Conservation (phyloP, 176 grass and related monocot species). For the Musa beccarii region DNA sequence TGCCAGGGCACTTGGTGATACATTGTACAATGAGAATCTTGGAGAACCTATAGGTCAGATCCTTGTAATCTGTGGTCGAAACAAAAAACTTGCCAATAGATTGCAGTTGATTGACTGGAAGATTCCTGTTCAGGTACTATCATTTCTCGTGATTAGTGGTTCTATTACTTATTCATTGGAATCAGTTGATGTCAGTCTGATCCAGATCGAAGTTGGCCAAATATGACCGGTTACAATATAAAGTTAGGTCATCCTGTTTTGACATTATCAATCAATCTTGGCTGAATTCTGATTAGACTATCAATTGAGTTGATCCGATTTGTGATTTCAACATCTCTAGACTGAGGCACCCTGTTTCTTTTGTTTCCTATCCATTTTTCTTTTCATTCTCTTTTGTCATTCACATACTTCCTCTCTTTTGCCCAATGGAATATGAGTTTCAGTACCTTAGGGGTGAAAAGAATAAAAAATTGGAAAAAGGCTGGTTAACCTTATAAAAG, state of each 20-base stretch:
- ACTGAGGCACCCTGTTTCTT: neutral
- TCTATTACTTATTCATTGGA: too few relatives aligned
- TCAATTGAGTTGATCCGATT: neutral
- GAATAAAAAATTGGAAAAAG: too few relatives aligned
- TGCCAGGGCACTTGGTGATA: conserved; percentile 62
- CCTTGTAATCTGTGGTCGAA: conserved; percentile 88
- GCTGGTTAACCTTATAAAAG: too few relatives aligned
- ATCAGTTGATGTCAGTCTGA: too few relatives aligned
- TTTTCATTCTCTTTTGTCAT: neutral
- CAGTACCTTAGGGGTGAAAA: too few relatives aligned
- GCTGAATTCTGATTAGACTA: neutral
- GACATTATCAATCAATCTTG: neutral
- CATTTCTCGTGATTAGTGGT: neutral
- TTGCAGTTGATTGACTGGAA: conserved; percentile 81
- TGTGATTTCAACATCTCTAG: neutral
- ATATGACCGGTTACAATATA: too few relatives aligned
- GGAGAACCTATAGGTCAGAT: conserved; percentile 66
- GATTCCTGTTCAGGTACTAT: conserved; percentile 76
- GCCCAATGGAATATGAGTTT: too few relatives aligned
- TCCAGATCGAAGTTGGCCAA: too few relatives aligned
- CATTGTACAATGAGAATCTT: conserved; percentile 61
- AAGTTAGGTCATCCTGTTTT: neutral
- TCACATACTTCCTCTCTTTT: neutral
- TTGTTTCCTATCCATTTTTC: neutral
- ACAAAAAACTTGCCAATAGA: conserved; percentile 60